These are phyloP conservation scores for Piromyces sp. DNA, from an alignment of 192 early-diverging fungal genomes.

Conservation along the genomic window DNA sequence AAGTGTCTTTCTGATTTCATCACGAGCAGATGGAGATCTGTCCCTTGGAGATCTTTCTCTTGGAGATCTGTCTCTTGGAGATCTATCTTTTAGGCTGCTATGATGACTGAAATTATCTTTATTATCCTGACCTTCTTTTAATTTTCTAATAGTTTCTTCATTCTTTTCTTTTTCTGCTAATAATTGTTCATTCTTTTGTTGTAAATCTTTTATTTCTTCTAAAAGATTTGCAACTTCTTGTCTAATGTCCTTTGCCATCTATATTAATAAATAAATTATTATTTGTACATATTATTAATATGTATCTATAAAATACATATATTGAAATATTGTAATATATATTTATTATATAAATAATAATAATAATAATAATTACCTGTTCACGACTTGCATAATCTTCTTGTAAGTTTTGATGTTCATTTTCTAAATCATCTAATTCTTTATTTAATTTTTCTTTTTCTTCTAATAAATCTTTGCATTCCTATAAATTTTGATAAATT, in stretches of 20 bases:
- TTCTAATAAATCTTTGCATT: slow-evolving; percentile 5
- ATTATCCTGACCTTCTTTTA: slow-evolving; percentile 10
- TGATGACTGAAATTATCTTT: slow-evolving; percentile 5
- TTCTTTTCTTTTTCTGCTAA: slow-evolving; percentile 23
- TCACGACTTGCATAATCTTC: slow-evolving; percentile 59
- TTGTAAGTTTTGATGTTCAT: slow-evolving; percentile 41
- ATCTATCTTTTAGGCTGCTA: neutral
- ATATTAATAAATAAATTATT: neutral
- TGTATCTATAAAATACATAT: slow-evolving; percentile 2
- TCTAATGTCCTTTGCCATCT: slow-evolving; percentile 52
- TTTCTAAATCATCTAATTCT: slow-evolving; percentile 24
- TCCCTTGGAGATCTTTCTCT: too few species aligned
- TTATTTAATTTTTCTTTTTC: slow-evolving; percentile 15
- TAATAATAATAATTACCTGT: slow-evolving; percentile 21
- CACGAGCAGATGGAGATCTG: neutral
- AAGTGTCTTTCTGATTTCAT: neutral
- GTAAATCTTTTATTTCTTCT: slow-evolving; percentile 44
- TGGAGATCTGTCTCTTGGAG: neutral
- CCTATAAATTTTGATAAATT: too few species aligned
- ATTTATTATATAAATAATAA: too few species aligned
- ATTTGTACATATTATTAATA: neutral
- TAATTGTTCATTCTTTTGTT: slow-evolving; percentile 41
- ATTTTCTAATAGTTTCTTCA: slow-evolving; percentile 20
- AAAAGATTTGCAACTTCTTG: slow-evolving; percentile 50
- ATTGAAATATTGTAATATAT: too few species aligned